These are phyloP conservation scores for Cytospora piceicola DNA, from an alignment of 2,329 filamentous ascomycete species.

Conservation along the genomic window DNA sequence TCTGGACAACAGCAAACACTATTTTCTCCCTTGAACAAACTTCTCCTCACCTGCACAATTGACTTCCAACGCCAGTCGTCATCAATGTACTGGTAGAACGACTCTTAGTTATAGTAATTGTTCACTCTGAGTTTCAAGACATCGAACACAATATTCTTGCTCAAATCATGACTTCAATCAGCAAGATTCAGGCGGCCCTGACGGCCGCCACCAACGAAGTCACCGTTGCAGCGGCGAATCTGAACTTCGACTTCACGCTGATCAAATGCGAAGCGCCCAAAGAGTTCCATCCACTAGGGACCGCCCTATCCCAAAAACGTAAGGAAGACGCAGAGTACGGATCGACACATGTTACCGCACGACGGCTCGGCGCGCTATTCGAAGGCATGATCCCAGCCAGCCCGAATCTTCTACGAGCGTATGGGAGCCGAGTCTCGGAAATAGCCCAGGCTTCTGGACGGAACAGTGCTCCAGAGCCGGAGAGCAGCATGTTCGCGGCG, in stretches of 20 bases:
- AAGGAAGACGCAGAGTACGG: conserved; percentile 44
- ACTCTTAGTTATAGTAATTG: too few species aligned
- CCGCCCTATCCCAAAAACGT: conserved; percentile 36
- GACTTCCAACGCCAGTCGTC: too few species aligned
- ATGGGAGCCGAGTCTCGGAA: not conserved
- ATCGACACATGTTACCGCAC: conserved; percentile 41
- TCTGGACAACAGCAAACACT: too few species aligned
- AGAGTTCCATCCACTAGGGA: conserved; percentile 42
- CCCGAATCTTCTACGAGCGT: not conserved
- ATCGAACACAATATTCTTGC: not conserved
- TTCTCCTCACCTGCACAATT: too few species aligned
- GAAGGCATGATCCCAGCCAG: conserved; percentile 27
- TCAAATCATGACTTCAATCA: not conserved
- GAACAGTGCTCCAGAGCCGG: conserved; percentile 35
- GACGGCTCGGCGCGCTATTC: conserved; percentile 46
- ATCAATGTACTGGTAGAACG: too few species aligned
- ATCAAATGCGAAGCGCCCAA: conserved; percentile 45
- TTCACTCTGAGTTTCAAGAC: not conserved
- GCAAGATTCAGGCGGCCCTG: not conserved
- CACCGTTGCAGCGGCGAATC: not conserved
- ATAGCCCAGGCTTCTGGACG: not conserved
- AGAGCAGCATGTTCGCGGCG: conserved; percentile 36
- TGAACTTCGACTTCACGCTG: conserved; percentile 49
- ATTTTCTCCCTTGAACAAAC: too few species aligned
- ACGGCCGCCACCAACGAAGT: conserved; percentile 2